Evolutionary conservation across 2,329 filamentous ascomycete genomes (phyloP).

Genomic region (Xylaria sp.): DNA sequence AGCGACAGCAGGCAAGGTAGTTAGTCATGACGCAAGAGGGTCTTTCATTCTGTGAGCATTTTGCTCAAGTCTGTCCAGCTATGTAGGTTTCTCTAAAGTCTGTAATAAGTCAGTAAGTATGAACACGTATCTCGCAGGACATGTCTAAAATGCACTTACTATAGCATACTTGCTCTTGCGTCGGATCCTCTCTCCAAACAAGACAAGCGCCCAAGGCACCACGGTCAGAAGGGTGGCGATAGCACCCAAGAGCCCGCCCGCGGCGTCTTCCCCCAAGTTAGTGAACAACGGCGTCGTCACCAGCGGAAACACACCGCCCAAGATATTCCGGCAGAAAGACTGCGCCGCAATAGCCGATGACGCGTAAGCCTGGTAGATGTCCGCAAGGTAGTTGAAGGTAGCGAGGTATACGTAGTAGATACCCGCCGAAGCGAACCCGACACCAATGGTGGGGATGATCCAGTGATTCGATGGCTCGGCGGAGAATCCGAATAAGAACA

Average conservation of each 20-base stretch:
- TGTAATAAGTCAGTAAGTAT: conserved; percentile 13
- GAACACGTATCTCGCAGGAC: background rate
- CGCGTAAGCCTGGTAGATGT: conserved; percentile 84
- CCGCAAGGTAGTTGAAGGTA: conserved; percentile 91
- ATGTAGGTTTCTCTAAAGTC: conserved; percentile 18
- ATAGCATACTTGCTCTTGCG: conserved; percentile 77
- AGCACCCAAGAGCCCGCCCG: conserved; percentile 76
- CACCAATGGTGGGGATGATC: conserved; percentile 72
- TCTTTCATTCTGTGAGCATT: background rate
- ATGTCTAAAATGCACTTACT: conserved; percentile 45
- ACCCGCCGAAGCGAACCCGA: conserved; percentile 79
- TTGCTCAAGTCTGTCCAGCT: background rate
- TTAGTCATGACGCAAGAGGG: background rate
- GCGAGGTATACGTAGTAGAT: conserved; percentile 88
- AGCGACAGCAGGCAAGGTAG: background rate
- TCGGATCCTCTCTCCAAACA: conserved; percentile 79
- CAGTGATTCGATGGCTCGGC: conserved; percentile 67
- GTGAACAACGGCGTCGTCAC: conserved; percentile 76
- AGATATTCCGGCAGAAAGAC: conserved; percentile 82
- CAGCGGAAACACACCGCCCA: conserved; percentile 82
- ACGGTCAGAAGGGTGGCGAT: conserved; percentile 71
- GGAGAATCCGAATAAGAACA: conserved; percentile 83
- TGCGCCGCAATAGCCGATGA: conserved; percentile 87
- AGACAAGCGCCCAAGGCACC: conserved; percentile 86
- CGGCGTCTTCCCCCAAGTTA: conserved; percentile 71